Evolutionary conservation across 148 eudicot genomes (phyloP).

Genomic region (Chenopodium album): DNA sequence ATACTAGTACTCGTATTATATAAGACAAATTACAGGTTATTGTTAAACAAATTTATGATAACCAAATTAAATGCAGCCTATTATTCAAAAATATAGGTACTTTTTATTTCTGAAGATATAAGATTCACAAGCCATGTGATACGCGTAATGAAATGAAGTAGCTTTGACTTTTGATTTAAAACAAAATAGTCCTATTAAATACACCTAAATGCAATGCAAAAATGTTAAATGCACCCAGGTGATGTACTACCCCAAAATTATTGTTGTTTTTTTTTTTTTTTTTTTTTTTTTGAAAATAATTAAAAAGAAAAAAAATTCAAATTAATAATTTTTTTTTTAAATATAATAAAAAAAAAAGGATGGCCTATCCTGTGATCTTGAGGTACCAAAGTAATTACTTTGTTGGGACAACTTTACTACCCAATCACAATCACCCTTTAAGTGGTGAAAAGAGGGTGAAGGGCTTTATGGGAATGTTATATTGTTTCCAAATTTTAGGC

Average conservation of each 20-base stretch:
- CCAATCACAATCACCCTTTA: constrained; percentile 6
- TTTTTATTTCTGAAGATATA: not conserved
- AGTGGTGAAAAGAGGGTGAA: not conserved
- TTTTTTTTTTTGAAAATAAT: not conserved
- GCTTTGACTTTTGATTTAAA: constrained; percentile 10
- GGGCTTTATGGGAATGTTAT: not conserved
- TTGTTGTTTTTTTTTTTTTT: too few species aligned
- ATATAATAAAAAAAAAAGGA: not conserved
- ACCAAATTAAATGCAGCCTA: not conserved
- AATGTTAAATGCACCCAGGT: not conserved
- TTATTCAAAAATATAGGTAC: not conserved
- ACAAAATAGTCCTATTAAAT: constrained; percentile 9
- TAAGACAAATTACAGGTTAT: not conserved
- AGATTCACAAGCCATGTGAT: not conserved
- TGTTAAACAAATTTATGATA: not conserved
- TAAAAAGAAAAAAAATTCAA: too few species aligned
- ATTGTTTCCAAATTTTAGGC: not conserved
- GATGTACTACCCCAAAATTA: not conserved
- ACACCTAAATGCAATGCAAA: constrained; percentile 13
- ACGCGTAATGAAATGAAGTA: constrained; percentile 9
- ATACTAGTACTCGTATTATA: too few species aligned
- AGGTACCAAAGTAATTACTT: not conserved
- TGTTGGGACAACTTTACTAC: constrained; percentile 9
- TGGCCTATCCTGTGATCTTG: constrained; percentile 5
- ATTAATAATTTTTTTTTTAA: too few species aligned